Percentiles rank a stretch among this genome's conserved stretches.
Evolutionary conservation across 2,329 filamentous ascomycete species (phyloP).

Genomic region (Fusarium equiseti): DNA sequence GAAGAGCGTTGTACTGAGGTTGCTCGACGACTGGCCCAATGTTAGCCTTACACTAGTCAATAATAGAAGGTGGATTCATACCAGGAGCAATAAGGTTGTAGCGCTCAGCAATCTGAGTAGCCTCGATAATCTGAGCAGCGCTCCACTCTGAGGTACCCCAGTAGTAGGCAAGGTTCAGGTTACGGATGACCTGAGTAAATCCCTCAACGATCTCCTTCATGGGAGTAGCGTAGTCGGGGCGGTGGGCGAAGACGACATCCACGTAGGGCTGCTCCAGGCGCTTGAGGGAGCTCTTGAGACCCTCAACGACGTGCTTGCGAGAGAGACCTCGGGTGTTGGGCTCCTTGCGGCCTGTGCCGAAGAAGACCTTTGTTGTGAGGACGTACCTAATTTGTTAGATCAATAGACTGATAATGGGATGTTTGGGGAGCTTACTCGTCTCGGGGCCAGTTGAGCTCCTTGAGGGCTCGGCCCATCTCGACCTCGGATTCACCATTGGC

Average conservation of each 20-base stretch:
- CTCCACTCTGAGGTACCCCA: conserved; percentile 75
- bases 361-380: conserved; percentile 59
- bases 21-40: conserved; percentile 67
- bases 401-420: no score
- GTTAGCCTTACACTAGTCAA: neutral
- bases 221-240: conserved; percentile 43
- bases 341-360: conserved; percentile 48
- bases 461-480: conserved; percentile 70
- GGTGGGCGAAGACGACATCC: conserved; percentile 47
- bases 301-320: conserved; percentile 74
- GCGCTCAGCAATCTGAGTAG: conserved; percentile 65
- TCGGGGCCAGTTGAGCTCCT: conserved; percentile 68
- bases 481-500: conserved; percentile 71
- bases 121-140: conserved; percentile 73
- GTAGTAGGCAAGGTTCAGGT: conserved; percentile 48
- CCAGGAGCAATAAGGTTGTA: conserved; percentile 70
- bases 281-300: conserved; percentile 44
- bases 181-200: conserved; percentile 46
- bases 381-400: conserved; percentile 56
- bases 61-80: neutral
- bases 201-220: conserved; percentile 48
- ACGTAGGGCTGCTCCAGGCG: conserved; percentile 46
- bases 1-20: conserved; percentile 74
- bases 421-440: conserved; percentile 56
- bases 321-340: conserved; percentile 72